A percentile compares a stretch with the other conserved stretches of the same genome.
These are phyloP conservation scores for Mycena epipterygia DNA, from an alignment of 768 basidiomycete species.

Conservation along the genomic window DNA sequence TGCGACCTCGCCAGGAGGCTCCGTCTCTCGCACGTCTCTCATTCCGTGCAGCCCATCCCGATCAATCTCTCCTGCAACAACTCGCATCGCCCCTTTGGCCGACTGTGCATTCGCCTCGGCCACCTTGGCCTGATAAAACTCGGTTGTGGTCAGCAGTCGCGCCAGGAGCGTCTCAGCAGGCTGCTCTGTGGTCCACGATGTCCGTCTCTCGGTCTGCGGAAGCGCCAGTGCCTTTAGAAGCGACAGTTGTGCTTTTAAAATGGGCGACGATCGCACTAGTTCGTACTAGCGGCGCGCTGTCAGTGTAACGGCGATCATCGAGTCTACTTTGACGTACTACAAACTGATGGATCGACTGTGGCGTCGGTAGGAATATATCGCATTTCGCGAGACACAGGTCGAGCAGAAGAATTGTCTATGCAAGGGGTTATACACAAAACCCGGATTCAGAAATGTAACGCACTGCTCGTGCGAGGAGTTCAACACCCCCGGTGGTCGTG, in stretches of 20 bases:
- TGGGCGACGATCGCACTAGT: slow-evolving; percentile 67
- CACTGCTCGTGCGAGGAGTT: slow-evolving; percentile 69
- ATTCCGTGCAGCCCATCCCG: slow-evolving; percentile 66
- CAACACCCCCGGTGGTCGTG: slow-evolving; percentile 65
- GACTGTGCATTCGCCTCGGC: slow-evolving; percentile 56
- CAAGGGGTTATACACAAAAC: neutral
- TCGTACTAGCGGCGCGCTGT: slow-evolving; percentile 64
- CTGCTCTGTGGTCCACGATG: slow-evolving; percentile 44
- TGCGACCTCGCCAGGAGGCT: slow-evolving; percentile 62
- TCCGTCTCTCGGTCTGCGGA: slow-evolving; percentile 43
- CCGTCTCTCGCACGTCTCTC: slow-evolving; percentile 42
- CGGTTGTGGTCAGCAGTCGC: slow-evolving; percentile 57
- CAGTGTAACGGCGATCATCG: neutral
- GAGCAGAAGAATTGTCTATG: slow-evolving; percentile 66
- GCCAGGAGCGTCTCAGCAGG: slow-evolving; percentile 53
- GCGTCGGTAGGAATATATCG: slow-evolving; percentile 68
- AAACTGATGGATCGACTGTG: slow-evolving; percentile 69
- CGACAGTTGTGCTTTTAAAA: slow-evolving; percentile 61
- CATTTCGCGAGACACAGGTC: slow-evolving; percentile 64
- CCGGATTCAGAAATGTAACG: slow-evolving; percentile 24
- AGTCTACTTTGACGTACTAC: slow-evolving; percentile 61
- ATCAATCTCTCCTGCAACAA: slow-evolving; percentile 73
- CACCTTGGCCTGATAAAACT: slow-evolving; percentile 71
- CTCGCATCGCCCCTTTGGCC: slow-evolving; percentile 69
- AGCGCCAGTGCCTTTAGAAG: slow-evolving; percentile 59